These are phyloP conservation scores for Irpex rosettiformis DNA, from an alignment of 1,284 basidiomycete species.

Conservation along the genomic window DNA sequence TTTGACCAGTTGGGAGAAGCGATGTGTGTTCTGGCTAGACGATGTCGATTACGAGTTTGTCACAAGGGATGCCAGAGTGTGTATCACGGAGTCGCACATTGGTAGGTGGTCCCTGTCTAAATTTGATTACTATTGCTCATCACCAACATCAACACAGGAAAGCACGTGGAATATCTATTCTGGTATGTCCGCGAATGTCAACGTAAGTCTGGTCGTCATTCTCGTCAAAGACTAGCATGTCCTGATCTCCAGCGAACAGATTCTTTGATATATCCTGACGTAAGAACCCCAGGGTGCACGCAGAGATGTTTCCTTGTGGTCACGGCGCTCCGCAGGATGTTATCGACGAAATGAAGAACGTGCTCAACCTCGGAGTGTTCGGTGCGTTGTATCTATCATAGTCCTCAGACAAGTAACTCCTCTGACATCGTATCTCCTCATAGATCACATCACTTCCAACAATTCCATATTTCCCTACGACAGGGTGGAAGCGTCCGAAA, in stretches of 20 bases:
- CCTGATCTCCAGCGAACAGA: not conserved
- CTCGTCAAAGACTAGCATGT: not conserved
- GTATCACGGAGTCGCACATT: conserved; percentile 4
- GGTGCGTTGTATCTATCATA: conserved; percentile 4
- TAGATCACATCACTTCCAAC: conserved; percentile 5
- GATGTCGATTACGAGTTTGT: not conserved
- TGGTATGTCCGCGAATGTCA: conserved; percentile 1
- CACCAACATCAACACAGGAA: not conserved
- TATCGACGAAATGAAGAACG: conserved; percentile 3
- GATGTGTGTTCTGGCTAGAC: conserved; percentile 12
- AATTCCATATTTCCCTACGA: conserved; percentile 7
- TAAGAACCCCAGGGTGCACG: conserved; percentile 2
- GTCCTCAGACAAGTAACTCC: not conserved
- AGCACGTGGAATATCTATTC: conserved; percentile 3
- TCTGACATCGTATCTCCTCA: not conserved
- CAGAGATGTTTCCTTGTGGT: conserved; percentile 3
- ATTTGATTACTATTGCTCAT: not conserved
- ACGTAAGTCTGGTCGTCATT: not conserved
- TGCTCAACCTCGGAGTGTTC: not conserved
- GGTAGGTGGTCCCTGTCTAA: conserved; percentile 2
- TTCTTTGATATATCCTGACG: not conserved
- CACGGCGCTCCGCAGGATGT: not conserved
- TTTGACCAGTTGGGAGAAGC: conserved; percentile 5
- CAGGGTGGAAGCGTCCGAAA: not conserved
- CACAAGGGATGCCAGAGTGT: not conserved